Base-by-base conservation (phyloP, 768 basidiomycete genomes). In the Leccinum barrowsii region DNA sequence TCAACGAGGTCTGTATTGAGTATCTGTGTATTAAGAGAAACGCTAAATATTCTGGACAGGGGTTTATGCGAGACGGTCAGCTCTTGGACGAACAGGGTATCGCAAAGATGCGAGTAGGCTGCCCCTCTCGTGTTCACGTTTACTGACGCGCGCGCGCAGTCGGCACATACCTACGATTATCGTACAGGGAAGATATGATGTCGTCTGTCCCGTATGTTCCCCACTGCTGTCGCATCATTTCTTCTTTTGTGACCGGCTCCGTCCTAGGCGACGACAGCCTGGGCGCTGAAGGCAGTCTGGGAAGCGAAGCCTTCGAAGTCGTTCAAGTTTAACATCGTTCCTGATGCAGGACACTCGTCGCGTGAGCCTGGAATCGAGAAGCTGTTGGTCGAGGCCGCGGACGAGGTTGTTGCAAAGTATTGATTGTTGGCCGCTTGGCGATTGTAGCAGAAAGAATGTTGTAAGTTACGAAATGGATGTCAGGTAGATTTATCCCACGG, bases 21-120 rank as follows among this genome's bases (percentile, higher is more conserved):
- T 30, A 22, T 17, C 12, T 35, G 13, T 55, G 40, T 58, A n/a
- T 51, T 19, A 15, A 30, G 6, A 46, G 10, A 48, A 35, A 7
- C 12, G 32, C 61, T 67, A 6, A 70, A 21, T 11, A n/a, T 22
- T 10, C 24, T 4, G 5, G 4, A 19, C 8, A 92, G 85, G 87
- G 90, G 3, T 96, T 92, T 73, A 86, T 94, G 85, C 79, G 90
- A 21, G 89, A 94, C 8, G 92, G 94, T 0, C 92, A 95, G 69
- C 78, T 97, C 17, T 77, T 97, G 46, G 90, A 93, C 63, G 78
- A 79, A 61, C 90, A 92, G 73, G 82, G 85, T 63, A 90, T 96
- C 56, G 90, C 90, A 62, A 94, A 92, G 75, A 96, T 97, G 92
- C 89, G 65, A 37, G 82, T 64, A 7, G 19, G 13, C 46, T 52